A percentile compares a stretch with the other conserved stretches of the same genome.
Evolutionary conservation across 768 basidiomycete species (phyloP).

Genomic region (Galerina sulciceps): DNA sequence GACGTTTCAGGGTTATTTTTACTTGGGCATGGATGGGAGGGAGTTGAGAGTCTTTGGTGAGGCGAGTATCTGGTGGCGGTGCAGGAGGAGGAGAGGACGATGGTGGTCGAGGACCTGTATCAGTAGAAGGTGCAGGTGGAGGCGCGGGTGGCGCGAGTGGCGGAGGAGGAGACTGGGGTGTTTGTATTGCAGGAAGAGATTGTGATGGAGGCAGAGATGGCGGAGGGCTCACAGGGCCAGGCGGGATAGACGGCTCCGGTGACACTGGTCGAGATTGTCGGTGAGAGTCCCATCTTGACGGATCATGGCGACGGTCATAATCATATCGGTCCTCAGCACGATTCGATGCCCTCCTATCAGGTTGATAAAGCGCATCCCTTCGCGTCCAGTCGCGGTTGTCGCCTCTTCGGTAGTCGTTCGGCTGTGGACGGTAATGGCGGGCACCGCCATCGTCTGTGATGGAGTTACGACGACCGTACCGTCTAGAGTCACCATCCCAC

Average conservation of each 20-base stretch:
- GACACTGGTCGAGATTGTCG: constrained; percentile 1
- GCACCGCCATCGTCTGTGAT: constrained; percentile 11
- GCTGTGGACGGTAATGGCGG: constrained; percentile 25
- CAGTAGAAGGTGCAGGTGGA: constrained; percentile 29
- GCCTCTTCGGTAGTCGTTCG: constrained; percentile 24
- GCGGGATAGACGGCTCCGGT: neutral
- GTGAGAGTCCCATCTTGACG: neutral
- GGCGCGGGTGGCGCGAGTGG: constrained; percentile 28
- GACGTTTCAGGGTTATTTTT: constrained; percentile 50
- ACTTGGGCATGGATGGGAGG: constrained; percentile 41
- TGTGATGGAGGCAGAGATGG: constrained; percentile 27
- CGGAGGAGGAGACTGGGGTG: constrained; percentile 14
- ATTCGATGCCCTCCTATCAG: constrained; percentile 7
- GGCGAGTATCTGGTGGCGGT: constrained; percentile 31
- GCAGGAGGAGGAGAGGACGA: constrained; percentile 31
- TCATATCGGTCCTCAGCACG: constrained; percentile 25
- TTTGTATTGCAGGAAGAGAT: constrained; percentile 26
- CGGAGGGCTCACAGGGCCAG: constrained; percentile 19
- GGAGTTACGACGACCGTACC: constrained; percentile 19
- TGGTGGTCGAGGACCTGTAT: constrained; percentile 28
- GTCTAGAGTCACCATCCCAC: constrained; percentile 26
- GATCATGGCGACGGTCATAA: constrained; percentile 17
- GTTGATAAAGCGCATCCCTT: constrained; percentile 28
- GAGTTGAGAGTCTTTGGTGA: constrained; percentile 35
- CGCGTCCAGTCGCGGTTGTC: constrained; percentile 40